These are phyloP conservation scores for Arbutus unedo DNA, from an alignment of 148 eudicot species.

Conservation along the genomic window DNA sequence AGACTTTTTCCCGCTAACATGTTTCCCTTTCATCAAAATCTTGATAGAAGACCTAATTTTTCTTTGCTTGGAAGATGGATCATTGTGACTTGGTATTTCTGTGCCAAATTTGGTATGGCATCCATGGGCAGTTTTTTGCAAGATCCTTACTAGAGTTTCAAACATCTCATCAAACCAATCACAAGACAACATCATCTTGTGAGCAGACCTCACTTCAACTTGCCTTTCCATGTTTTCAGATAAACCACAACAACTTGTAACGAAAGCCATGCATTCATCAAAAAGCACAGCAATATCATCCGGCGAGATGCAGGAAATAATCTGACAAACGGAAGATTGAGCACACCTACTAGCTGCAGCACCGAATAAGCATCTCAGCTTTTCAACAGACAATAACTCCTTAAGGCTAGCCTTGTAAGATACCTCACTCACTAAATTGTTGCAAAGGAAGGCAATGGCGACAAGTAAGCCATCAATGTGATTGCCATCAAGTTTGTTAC, in stretches of 20 bases:
- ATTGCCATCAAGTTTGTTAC: slow-evolving; percentile 30
- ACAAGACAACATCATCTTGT: slow-evolving; percentile 70
- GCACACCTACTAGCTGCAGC: slow-evolving; percentile 49
- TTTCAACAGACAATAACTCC: slow-evolving; percentile 57
- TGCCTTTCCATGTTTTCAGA: slow-evolving; percentile 52
- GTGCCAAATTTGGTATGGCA: slow-evolving; percentile 50
- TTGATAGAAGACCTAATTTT: slow-evolving; percentile 35
- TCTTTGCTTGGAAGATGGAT: slow-evolving; percentile 42
- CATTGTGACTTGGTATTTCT: slow-evolving; percentile 38
- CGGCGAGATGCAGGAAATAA: slow-evolving; percentile 50
- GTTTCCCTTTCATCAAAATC: slow-evolving; percentile 33
- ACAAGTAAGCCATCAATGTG: slow-evolving; percentile 61
- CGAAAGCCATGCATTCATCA: slow-evolving; percentile 58
- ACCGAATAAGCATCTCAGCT: slow-evolving; percentile 52
- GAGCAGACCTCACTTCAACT: slow-evolving; percentile 74
- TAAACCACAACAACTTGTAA: slow-evolving; percentile 53
- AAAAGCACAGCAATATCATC: slow-evolving; percentile 46
- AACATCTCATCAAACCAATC: slow-evolving; percentile 70
- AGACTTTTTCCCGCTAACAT: slow-evolving; percentile 31
- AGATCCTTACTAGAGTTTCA: slow-evolving; percentile 39
- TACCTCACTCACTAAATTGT: slow-evolving; percentile 46
- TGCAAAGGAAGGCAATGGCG: slow-evolving; percentile 66
- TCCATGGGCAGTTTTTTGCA: slow-evolving; percentile 49
- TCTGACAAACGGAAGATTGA: slow-evolving; percentile 62
- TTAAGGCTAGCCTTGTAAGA: slow-evolving; percentile 37